Conservation (phyloP, 176 grass and related monocot genomes). For the Echinochloa phyllopogon region DNA sequence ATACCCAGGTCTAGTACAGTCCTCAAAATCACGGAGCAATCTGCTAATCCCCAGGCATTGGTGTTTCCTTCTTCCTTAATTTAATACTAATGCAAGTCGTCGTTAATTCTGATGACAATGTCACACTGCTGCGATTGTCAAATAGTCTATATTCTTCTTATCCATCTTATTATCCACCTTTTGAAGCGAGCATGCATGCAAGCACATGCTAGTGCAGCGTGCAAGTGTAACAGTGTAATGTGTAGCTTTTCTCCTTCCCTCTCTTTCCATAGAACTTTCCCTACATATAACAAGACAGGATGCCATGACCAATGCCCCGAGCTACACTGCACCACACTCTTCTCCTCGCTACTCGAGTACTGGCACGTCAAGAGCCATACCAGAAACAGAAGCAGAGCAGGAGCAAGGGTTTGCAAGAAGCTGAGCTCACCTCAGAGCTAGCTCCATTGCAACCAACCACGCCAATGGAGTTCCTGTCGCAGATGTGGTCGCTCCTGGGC, state of each 20-base stretch:
- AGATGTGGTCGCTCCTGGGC: slow-evolving; percentile 98
- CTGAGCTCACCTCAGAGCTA: slow-evolving; percentile 1
- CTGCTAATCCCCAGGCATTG: not conserved
- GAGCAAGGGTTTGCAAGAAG: slow-evolving; percentile 25
- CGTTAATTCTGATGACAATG: not conserved
- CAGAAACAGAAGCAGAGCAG: slow-evolving; percentile 14
- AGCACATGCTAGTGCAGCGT: slow-evolving; percentile 1
- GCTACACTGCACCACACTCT: not conserved
- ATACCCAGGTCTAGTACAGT: not conserved
- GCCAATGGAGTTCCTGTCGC: slow-evolving; percentile 85
- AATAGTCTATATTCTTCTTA: not conserved
- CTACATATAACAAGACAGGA: slow-evolving; percentile 47
- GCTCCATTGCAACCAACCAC: not conserved
- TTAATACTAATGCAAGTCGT: not conserved
- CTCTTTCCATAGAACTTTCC: slow-evolving; percentile 15
- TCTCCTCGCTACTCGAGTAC: not conserved
- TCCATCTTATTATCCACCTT: slow-evolving; percentile 28
- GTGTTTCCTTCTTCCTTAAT: not conserved
- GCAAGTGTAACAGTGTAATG: slow-evolving; percentile 18
- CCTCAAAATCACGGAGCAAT: not conserved
- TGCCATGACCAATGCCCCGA: slow-evolving; percentile 10
- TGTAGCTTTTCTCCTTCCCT: slow-evolving; percentile 4
- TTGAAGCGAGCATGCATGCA: slow-evolving; percentile 23
- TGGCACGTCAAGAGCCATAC: not conserved
- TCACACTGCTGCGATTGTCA: no score